Base-by-base conservation (phyloP, 306 rosid genomes). In the Gleditsia sinensis region DNA sequence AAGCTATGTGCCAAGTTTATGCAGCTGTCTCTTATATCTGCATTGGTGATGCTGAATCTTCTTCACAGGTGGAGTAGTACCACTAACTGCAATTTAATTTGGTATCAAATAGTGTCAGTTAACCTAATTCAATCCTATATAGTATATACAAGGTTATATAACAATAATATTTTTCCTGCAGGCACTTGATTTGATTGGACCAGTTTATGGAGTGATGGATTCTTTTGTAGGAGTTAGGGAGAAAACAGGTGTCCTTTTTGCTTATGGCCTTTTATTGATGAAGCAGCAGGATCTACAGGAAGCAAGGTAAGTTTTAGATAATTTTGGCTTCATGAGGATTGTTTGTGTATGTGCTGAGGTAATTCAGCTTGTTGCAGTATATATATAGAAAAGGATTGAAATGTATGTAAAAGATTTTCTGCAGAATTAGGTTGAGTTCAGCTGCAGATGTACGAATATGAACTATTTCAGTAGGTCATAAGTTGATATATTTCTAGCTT, bases 151-250 rank as follows among this genome's bases (percentile, higher is more conserved):
- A n/a, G n/a, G n/a, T n/a, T n/a, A n/a, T 75, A 34, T 78, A 55
- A 54, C 73, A 80, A 76, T 66, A 46, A 37, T 65, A 19, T 34
- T 78, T 84, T 86, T 5, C 55, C 65, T 80, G 82, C 93, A 94
- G 98, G 98, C 98, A 74, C 96, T 88, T 67, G 98, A 91, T 85
- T 87, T 90, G 87, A 82, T 94, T 62, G 88, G 95, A 76, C 98
- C 98, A 64, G 93, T 90, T 78, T 86, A 91, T 83, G 85, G 90
- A 51, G 87, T 87, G 79, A 91, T 89, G 91, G 98, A 94, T 83
- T 91, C 97, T 50, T 94, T 94, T 77, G 98, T 90, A n/a, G 97
- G 98, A 64, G 95, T 94, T 82, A 85, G 97, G 78, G 98, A 94
- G 89, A 91, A 94, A 88, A 94, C 98, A 53, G 86, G 88, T 65